phyloP scores from a whole-genome alignment of 352 stramenopile genomes.

The Globisporangium uncinulatum region DNA sequence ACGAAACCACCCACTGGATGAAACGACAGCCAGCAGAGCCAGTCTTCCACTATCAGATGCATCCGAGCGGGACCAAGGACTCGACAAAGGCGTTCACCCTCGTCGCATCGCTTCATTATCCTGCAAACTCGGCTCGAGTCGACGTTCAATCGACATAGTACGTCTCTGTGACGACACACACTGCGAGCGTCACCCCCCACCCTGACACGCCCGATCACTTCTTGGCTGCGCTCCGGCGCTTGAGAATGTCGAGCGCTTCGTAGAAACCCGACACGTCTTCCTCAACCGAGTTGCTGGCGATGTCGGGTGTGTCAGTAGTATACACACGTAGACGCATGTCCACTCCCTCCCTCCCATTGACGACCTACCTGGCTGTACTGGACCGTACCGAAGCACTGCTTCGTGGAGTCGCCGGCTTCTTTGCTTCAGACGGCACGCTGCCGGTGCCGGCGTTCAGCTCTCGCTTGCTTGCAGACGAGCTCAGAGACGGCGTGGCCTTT shows the following conservation, averaged over 20 bases:
- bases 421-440: constrained; percentile 1
- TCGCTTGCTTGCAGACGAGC: constrained; percentile 6
- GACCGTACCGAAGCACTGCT: constrained; percentile 12
- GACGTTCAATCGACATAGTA: no score
- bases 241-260: constrained; percentile 69
- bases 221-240: constrained; percentile 42
- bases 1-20: neutral
- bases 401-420: constrained; percentile 7
- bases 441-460: neutral
- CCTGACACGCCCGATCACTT: constrained; percentile 4
- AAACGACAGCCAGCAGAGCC: neutral
- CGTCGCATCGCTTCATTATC: no score
- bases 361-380: constrained; percentile 32
- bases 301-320: constrained; percentile 1
- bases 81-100: no score
- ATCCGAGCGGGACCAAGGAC: no score
- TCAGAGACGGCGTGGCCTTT: neutral
- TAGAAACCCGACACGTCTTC: constrained; percentile 77
- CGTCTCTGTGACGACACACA: neutral
- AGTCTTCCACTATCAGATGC: neutral
- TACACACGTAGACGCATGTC: neutral
- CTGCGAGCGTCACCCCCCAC: neutral
- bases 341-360: neutral
- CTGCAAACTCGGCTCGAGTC: no score
- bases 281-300: constrained; percentile 39